These are phyloP conservation scores for Protostelium mycophagum DNA, from an alignment of 78 protist genomes.

Conservation along the genomic window DNA sequence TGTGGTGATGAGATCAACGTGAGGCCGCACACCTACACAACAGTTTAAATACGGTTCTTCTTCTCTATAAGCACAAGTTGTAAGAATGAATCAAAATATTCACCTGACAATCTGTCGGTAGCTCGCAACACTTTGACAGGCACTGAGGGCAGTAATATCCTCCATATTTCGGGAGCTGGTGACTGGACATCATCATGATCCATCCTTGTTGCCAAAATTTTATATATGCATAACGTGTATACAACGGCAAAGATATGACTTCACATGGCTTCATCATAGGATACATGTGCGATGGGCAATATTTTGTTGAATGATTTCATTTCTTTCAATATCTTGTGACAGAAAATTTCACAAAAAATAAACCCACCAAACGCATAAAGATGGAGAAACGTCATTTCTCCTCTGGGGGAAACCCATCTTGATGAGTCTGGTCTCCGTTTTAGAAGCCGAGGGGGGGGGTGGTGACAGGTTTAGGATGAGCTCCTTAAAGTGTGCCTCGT, in stretches of 20 bases:
- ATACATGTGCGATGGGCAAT: too few relatives aligned
- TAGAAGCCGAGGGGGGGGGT: constrained; percentile 63
- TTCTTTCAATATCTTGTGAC: too few relatives aligned
- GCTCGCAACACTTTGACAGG: constrained; percentile 57
- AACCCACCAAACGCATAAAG: constrained; percentile 19
- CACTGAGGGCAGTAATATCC: constrained; percentile 76
- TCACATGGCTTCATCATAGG: too few relatives aligned
- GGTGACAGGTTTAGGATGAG: constrained; percentile 29
- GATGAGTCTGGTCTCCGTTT: constrained; percentile 32
- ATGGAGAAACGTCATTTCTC: constrained; percentile 9
- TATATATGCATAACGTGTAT: too few relatives aligned
- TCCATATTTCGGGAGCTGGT: constrained; percentile 25
- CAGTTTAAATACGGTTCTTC: too few relatives aligned
- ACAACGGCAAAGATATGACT: too few relatives aligned
- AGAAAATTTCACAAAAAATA: too few relatives aligned
- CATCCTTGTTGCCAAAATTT: too few relatives aligned
- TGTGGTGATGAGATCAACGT: constrained; percentile 75
- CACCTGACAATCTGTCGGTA: constrained; percentile 65
- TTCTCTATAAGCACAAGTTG: neutral
- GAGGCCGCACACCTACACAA: constrained; percentile 36
- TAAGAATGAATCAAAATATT: neutral
- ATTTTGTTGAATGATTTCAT: neutral
- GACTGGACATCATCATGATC: constrained; percentile 34
- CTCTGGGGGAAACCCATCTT: constrained; percentile 74
- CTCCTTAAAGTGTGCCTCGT: constrained; percentile 43